Conservation (phyloP, 805 yeast genomes). For the Jamesozyma rosinii region DNA sequence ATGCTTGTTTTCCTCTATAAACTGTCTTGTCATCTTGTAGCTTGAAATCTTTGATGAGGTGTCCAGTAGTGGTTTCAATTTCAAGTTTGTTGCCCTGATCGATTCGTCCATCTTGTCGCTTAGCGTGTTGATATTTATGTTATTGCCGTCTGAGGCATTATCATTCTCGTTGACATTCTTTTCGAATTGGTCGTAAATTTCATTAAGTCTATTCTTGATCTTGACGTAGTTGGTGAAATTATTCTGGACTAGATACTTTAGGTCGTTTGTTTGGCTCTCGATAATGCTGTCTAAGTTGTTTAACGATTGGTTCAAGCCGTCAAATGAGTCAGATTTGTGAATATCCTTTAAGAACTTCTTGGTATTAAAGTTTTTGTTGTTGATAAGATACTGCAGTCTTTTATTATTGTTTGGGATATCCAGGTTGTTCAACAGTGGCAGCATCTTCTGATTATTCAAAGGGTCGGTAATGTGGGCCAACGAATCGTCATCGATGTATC, state of each 20-base stretch:
- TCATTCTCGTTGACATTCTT: slow-evolving; percentile 10
- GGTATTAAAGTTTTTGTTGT: slow-evolving; percentile 51
- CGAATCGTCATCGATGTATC: slow-evolving; percentile 9
- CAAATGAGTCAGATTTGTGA: slow-evolving; percentile 47
- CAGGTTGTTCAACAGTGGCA: slow-evolving; percentile 36
- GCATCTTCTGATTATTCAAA: slow-evolving; percentile 36
- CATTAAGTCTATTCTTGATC: slow-evolving; percentile 55
- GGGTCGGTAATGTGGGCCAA: slow-evolving; percentile 39
- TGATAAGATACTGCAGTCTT: slow-evolving; percentile 42
- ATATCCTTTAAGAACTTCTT: slow-evolving; percentile 45
- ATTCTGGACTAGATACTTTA: slow-evolving; percentile 43
- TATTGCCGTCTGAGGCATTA: slow-evolving; percentile 21
- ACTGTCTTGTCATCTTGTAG: slow-evolving; percentile 40
- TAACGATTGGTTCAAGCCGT: slow-evolving; percentile 40
- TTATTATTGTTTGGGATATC: slow-evolving; percentile 30
- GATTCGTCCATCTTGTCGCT: slow-evolving; percentile 41
- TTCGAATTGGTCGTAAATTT: slow-evolving; percentile 45
- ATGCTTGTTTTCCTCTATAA: slow-evolving; percentile 43
- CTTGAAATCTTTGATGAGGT: slow-evolving; percentile 41
- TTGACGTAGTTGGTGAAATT: slow-evolving; percentile 59
- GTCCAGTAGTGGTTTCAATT: slow-evolving; percentile 52
- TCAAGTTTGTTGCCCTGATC: slow-evolving; percentile 42
- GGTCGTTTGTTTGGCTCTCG: slow-evolving; percentile 39
- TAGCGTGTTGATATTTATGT: slow-evolving; percentile 29
- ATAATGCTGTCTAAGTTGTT: slow-evolving; percentile 42